Percentiles rank a stretch among this genome's conserved stretches.
phyloP scores from a whole-genome alignment of 2,329 filamentous ascomycete species.

The Aspergillus uvarum region DNA sequence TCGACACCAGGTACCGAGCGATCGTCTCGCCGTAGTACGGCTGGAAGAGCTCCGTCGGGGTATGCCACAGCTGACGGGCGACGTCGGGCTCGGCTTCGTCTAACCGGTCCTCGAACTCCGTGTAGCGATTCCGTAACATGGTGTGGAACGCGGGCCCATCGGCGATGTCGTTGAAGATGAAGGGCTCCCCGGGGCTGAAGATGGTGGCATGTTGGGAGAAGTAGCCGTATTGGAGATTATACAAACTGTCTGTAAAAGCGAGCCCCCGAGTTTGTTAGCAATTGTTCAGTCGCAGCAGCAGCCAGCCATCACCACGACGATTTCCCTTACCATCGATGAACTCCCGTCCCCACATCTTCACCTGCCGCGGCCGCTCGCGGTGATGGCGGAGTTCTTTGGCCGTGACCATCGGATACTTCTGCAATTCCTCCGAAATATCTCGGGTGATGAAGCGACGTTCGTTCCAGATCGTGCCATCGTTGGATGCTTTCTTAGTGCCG shows the following conservation, averaged over 20 bases:
- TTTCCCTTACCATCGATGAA: constrained; percentile 79
- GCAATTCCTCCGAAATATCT: constrained; percentile 78
- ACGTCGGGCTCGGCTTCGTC: constrained; percentile 71
- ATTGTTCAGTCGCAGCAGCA: background rate
- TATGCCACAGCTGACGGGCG: constrained; percentile 94
- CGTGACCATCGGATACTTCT: constrained; percentile 79
- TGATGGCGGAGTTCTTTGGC: constrained; percentile 72
- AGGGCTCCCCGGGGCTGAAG: constrained; percentile 87
- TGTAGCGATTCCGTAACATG: constrained; percentile 75
- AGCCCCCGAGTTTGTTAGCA: background rate
- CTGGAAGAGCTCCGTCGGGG: constrained; percentile 92
- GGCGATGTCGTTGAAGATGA: constrained; percentile 76
- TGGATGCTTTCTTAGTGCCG: constrained; percentile 38
- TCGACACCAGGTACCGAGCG: constrained; percentile 90
- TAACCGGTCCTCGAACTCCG: constrained; percentile 82
- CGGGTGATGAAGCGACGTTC: constrained; percentile 74
- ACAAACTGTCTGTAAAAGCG: constrained; percentile 70
- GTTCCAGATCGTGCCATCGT: constrained; percentile 76
- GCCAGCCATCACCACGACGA: background rate
- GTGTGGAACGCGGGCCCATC: constrained; percentile 85
- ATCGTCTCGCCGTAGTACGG: constrained; percentile 97
- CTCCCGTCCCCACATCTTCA: constrained; percentile 96
- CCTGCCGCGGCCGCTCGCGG: constrained; percentile 74
- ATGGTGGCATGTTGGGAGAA: constrained; percentile 96
- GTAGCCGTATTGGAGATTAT: constrained; percentile 93